Base-by-base conservation (phyloP, 441 rosid genomes). In the Arabidopsis hybrid region DNA sequence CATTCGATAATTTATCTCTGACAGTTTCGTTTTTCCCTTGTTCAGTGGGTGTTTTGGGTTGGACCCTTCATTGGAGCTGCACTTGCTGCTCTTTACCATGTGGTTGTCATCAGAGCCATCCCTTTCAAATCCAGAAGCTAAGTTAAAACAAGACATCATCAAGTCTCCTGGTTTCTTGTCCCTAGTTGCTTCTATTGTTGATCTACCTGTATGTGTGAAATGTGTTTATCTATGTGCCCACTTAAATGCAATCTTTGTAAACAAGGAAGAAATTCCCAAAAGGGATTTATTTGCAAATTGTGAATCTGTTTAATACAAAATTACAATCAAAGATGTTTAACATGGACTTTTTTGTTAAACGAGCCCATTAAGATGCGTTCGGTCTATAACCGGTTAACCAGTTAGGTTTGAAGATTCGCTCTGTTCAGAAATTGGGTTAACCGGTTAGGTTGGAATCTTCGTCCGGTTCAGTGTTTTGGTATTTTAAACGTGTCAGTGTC, bases 1-100 rank as follows among this genome's bases (percentile, higher is more conserved):
- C 14, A 53, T 55, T 57, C 11, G 21, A 31, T 40, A 6, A 11
- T 50, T 57, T 36, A 26, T 67, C 46, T 60, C 63, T 60, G 43
- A 51, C 12, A 1, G 5, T 51, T 31, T 26, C 1, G 17, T 21
- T 50, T 60, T 5, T 45, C 12, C 7, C 11, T 8, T 46, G 17
- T 63, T 10, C 75, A 83, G 81, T 79, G 86, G 87, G 76, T 85
- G 69, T 83, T 82, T 74, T 85, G 85, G 86, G 82, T 84, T 26
- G 89, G 89, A 35, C 87, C 87, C 10, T 80, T 86, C 73, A 50
- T 75, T 46, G 89, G 89, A 6, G 83, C 85, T 55, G 84, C 84
- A 12, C 78, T 85, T 50, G 89, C 86, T 51, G 84, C 86, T 42
- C 69, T 84, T 2, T 86, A 84, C 72, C 83, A 81, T 55, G 77